Evolutionary conservation across 768 basidiomycete species (phyloP), one percentile per base, ranked within the genome.

Genomic region (Boletus vermiculosoides): DNA sequence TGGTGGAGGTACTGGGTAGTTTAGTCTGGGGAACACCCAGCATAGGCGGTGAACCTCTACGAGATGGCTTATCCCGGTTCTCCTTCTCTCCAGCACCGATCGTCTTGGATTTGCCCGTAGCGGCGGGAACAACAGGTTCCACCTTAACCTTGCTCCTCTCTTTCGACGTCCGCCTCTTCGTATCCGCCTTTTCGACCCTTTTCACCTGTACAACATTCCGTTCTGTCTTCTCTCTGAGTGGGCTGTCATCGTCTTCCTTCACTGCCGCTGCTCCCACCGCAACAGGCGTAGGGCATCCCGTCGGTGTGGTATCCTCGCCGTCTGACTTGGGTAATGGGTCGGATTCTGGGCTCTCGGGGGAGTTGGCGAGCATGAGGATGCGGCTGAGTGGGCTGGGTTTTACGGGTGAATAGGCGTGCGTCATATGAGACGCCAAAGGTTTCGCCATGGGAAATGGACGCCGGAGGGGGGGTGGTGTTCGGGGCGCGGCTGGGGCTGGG

Each of bases 381-480:
- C 90, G 81, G 57, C 88, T 90, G 33, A 93, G 77, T 3, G 90
- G 90, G 59, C 88, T 91, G 0, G 91, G 90, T 68, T 84, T 86
- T 3, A 77, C 85, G 30, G 90, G 90, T 0, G 91, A 92, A 60
- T 92, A 93, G 0, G 90, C 88, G 60, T 93, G 90, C 5, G 82
- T 77, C 85, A 90, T 88, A 54, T 80, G 83, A 52, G 77, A 72
- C 2, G 82, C 85, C 48, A 86, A 74, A 12, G 90, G 88, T 64
- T 88, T 91, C 2, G 88, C 87, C 45, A 86, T 74, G 0, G 87
- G 87, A 73, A 87, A 90, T 2, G 81, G 77, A n/a, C 70, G 77
- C 28, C 71, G 75, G 16, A 15, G n/a, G n/a, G 63, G 52, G 4
- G 56, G 53, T 13, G 70, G 69, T 1, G 72, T 73, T 12, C 39